Conservation (phyloP, 441 rosid genomes). For the Euphorbia schlechtendalii region DNA sequence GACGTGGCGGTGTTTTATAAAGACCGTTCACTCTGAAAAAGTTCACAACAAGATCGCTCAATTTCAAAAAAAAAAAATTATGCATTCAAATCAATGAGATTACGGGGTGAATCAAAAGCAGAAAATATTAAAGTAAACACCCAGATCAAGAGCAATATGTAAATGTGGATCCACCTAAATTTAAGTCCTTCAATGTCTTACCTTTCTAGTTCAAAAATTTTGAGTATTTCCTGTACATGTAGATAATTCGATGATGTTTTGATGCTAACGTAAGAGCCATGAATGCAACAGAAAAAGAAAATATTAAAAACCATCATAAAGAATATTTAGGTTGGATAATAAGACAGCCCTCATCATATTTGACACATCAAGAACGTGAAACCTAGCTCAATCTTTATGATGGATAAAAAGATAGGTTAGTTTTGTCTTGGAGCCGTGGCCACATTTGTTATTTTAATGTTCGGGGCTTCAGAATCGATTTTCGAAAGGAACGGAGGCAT, state of each 20-base stretch:
- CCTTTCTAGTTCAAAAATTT: no score
- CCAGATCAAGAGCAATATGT: neutral
- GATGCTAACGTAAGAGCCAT: neutral
- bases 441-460: no score
- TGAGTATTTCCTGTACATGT: neutral
- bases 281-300: neutral
- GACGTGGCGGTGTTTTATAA: conserved; percentile 24
- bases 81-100: neutral
- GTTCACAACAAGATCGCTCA: neutral
- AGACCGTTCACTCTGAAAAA: conserved; percentile 27
- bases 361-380: neutral
- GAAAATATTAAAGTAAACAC: neutral
- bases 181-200: neutral
- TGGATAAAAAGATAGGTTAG: no score
- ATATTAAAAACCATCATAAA: no score
- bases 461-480: no score
- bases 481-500: no score
- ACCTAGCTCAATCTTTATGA: no score
- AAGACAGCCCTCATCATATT: neutral
- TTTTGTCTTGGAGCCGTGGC: no score
- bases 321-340: no score
- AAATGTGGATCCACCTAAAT: conserved; percentile 1
- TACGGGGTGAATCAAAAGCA: neutral
- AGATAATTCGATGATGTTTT: neutral
- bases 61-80: neutral